A percentile compares a stretch with the other conserved stretches of the same genome.
Conservation (phyloP, 2,329 filamentous ascomycete genomes). For the Ophiostoma quercus region DNA sequence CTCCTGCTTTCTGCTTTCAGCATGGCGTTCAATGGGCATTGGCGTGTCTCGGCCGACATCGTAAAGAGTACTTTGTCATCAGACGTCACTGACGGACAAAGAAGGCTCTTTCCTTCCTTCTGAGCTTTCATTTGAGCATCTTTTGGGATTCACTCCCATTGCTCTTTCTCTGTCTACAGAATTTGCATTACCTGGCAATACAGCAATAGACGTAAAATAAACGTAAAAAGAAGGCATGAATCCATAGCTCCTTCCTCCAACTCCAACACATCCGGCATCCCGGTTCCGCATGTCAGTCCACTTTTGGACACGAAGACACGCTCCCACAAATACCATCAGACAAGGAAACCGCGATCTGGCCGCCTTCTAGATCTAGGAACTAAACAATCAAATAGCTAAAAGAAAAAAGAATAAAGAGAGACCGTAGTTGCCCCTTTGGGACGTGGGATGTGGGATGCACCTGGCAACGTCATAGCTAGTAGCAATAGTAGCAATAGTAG, state of each 20-base stretch:
- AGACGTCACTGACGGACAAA: background rate
- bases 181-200: background rate
- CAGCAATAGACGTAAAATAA: background rate
- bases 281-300: slow-evolving; percentile 7
- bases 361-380: background rate
- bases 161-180: background rate
- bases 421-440: slow-evolving; percentile 14
- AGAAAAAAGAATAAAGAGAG: no score
- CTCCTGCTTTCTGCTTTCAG: background rate
- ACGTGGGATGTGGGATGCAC: slow-evolving; percentile 8
- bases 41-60: background rate
- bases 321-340: background rate
- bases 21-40: background rate
- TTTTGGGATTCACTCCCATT: background rate
- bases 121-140: no score
- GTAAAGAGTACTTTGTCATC: background rate
- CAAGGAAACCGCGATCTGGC: background rate
- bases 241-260: slow-evolving; percentile 4
- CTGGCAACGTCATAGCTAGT: slow-evolving; percentile 19
- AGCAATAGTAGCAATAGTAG: no score
- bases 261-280: background rate
- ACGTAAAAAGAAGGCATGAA: background rate
- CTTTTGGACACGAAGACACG: background rate
- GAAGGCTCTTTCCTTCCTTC: background rate
- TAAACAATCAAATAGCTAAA: background rate